phyloP scores from a whole-genome alignment of 352 stramenopile genomes.

The Globisporangium abappressorium region DNA sequence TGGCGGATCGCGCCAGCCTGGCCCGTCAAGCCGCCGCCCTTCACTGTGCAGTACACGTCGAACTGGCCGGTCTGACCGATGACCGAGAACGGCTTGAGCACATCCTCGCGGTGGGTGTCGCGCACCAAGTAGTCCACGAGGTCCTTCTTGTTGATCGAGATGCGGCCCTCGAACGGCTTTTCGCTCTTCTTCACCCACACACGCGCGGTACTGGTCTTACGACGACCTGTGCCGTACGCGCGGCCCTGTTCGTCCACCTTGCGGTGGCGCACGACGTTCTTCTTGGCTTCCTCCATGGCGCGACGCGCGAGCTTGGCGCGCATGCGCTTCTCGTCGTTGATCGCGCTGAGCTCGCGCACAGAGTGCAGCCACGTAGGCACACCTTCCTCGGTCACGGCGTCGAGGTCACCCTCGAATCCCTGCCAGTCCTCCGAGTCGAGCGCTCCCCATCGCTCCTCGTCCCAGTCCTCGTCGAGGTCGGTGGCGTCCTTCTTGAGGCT shows the following conservation, averaged over 20 bases:
- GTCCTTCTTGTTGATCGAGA: slow-evolving; percentile 94
- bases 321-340: slow-evolving; percentile 63
- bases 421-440: slow-evolving; percentile 75
- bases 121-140: slow-evolving; percentile 93
- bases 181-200: slow-evolving; percentile 91
- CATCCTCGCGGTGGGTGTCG: slow-evolving; percentile 86
- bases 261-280: slow-evolving; percentile 64
- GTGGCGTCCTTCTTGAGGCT: slow-evolving; percentile 40
- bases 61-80: slow-evolving; percentile 80
- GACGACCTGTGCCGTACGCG: slow-evolving; percentile 89
- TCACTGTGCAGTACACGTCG: slow-evolving; percentile 90
- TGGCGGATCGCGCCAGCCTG: slow-evolving; percentile 93
- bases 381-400: slow-evolving; percentile 71
- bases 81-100: slow-evolving; percentile 80
- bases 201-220: slow-evolving; percentile 92
- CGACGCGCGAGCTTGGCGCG: slow-evolving; percentile 65
- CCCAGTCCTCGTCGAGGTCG: slow-evolving; percentile 47
- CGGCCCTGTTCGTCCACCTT: slow-evolving; percentile 77
- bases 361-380: slow-evolving; percentile 82
- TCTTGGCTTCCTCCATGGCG: slow-evolving; percentile 67
- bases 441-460: slow-evolving; percentile 64
- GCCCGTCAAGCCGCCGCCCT: slow-evolving; percentile 91
- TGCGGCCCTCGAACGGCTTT: slow-evolving; percentile 77
- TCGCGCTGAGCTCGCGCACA: slow-evolving; percentile 62
- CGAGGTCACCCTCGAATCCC: slow-evolving; percentile 76